Evolutionary conservation across 305 asterid species (phyloP).

Genomic region (Ilex paraguariensis): DNA sequence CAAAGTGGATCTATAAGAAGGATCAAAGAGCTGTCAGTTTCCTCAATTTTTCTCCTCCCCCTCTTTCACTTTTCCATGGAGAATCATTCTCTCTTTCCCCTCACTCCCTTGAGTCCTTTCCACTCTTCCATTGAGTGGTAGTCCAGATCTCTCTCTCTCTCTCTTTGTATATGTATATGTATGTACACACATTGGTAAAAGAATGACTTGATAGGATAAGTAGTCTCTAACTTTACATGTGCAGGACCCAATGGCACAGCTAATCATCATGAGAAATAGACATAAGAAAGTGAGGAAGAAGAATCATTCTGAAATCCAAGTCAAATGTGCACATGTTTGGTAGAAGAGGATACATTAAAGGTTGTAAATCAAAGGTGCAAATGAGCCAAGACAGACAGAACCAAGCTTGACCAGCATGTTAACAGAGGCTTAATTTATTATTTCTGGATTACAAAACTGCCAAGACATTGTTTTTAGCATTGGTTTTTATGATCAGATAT

Average conservation of each 20-base stretch:
- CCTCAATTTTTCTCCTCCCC: too few species aligned
- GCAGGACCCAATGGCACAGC: conserved; percentile 53
- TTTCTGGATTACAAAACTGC: conserved; percentile 10
- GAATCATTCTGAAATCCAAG: conserved; percentile 22
- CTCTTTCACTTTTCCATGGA: too few species aligned
- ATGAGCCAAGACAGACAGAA: conserved; percentile 7
- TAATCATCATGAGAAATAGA: conserved; percentile 34
- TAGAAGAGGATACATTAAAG: conserved; percentile 37
- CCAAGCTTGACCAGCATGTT: conserved; percentile 5
- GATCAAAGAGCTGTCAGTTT: too few species aligned
- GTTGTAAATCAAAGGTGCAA: conserved; percentile 29
- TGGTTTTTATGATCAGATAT: too few species aligned
- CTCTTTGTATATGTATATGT: too few species aligned
- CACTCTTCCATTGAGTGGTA: too few species aligned
- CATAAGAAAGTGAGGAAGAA: conserved; percentile 12
- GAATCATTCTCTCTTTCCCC: too few species aligned
- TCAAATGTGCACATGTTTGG: conserved; percentile 62
- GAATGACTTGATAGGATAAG: too few species aligned
- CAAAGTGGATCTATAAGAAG: too few species aligned
- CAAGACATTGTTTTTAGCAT: not conserved
- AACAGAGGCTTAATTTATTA: conserved; percentile 3
- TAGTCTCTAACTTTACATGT: conserved; percentile 44
- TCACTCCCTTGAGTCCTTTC: too few species aligned
- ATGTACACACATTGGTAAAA: too few species aligned
- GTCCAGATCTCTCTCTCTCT: too few species aligned